Conservation (phyloP, 176 grass and related monocot genomes). For the Alopecurus myosuroides region DNA sequence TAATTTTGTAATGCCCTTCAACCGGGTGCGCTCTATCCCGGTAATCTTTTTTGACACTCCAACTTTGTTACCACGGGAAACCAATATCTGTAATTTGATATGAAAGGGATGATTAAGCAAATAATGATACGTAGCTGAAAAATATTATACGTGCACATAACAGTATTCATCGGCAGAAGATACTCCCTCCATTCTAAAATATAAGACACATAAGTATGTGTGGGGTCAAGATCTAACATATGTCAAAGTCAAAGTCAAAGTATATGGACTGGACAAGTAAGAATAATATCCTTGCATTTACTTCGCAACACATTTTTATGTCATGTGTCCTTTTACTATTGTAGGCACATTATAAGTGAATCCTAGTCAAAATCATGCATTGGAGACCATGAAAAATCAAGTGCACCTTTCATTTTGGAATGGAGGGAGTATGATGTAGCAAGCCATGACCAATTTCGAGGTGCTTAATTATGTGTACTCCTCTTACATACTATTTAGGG, state of each 20-base stretch:
- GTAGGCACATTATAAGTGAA: not conserved
- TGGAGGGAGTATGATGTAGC: not conserved
- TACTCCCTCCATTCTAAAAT: not conserved
- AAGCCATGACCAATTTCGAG: not conserved
- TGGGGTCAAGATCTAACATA: not conserved
- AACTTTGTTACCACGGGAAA: slow-evolving; percentile 53
- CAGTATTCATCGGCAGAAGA: slow-evolving; percentile 1
- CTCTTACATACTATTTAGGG: not conserved
- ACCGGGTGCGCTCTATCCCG: slow-evolving; percentile 57
- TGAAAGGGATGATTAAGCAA: slow-evolving; percentile 4
- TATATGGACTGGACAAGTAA: not conserved
- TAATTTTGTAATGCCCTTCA: slow-evolving; percentile 71
- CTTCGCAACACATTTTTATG: not conserved
- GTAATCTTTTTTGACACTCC: slow-evolving; percentile 86
- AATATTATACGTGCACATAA: not conserved
- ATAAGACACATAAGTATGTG: not conserved
- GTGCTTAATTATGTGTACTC: not conserved
- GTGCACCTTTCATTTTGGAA: not conserved
- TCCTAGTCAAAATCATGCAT: not conserved
- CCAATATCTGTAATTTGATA: slow-evolving; percentile 63
- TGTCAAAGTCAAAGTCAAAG: not conserved
- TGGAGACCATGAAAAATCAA: not conserved
- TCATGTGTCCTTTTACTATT: not conserved
- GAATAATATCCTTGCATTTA: not conserved
- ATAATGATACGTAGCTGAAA: slow-evolving; percentile 7